Base-by-base conservation (phyloP, 495 filamentous ascomycete genomes). In the Cenococcum geophilum region DNA sequence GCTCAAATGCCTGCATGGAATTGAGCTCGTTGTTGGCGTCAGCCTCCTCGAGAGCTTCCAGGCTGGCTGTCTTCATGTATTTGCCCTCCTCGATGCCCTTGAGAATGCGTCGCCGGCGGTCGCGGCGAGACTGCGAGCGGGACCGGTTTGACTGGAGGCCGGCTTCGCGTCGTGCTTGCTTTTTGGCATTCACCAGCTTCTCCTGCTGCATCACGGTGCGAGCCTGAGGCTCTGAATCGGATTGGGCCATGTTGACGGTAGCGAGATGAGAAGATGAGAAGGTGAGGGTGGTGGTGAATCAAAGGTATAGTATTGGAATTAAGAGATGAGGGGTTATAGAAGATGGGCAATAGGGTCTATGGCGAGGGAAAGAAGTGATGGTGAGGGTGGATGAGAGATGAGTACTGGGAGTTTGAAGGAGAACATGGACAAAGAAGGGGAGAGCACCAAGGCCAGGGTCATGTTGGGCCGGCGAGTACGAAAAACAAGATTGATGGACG, bases 1-100 rank as follows among this genome's bases (percentile, higher is more conserved):
- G 74, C 64, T 78, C 74, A 58, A 80, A 83, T 2, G 74, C 74
- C 61, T 80, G 76, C 74, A 82, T 77, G 54, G 53, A 43, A 16
- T 67, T 58, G 42, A 73, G 50, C 59, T 76, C 74, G 18, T 64
- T 63, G 58, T 72, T 75, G 22, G 72, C 74, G 52, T 76, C 74
- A 20, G 74, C 74, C 60, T 76, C 74, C 67, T 76, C 74, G 37
- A 76, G 74, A n/a, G 74, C 74, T 51, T 73, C 71, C 18, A 76
- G 59, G 1, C 64, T 66, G 23, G 62, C 58, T 18, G 74, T 76
- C 67, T 73, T 72, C 74, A 76, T 76, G 69, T 73, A 73, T 62
- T 74, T 75, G 61, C 72, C 72, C 10, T 72, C 70, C 36, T 72
- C 57, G 8, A 67, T 62, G 48, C 58, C 69, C 40, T 75, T 52